Percentiles rank a stretch among this genome's conserved stretches.
Evolutionary conservation across 108 stramenopile species (phyloP).

Genomic region (Cyclostephanos tholiformis): DNA sequence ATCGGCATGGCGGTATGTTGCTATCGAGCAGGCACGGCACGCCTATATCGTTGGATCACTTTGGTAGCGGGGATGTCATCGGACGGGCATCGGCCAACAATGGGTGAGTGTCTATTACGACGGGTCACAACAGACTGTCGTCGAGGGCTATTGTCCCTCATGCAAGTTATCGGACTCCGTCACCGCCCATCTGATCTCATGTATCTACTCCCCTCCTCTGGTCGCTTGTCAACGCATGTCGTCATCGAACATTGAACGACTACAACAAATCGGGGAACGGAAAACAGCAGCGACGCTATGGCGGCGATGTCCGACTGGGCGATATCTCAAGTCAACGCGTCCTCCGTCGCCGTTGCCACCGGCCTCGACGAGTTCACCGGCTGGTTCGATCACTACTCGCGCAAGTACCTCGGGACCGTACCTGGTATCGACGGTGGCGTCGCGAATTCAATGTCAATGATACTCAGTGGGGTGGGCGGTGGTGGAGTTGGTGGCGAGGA

Average conservation of each 20-base stretch:
- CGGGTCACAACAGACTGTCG: no score
- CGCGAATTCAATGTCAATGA: background rate
- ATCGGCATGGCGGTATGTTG: slow-evolving; percentile 15
- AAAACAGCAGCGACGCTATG: background rate
- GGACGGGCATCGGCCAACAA: background rate
- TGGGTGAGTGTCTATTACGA: no score
- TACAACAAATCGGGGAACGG: no score
- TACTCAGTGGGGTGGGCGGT: slow-evolving; percentile 15
- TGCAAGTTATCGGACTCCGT: no score
- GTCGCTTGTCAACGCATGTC: no score
- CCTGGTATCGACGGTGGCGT: slow-evolving; percentile 39
- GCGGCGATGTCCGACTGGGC: slow-evolving; percentile 37
- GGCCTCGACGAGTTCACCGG: slow-evolving; percentile 43
- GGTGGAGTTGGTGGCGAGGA: slow-evolving; percentile 17
- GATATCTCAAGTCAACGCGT: slow-evolving; percentile 16
- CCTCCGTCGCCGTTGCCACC: slow-evolving; percentile 25
- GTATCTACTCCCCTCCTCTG: no score
- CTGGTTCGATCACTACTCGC: slow-evolving; percentile 54
- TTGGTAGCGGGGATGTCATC: slow-evolving; percentile 7
- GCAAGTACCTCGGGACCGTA: slow-evolving; percentile 43
- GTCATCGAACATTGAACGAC: no score
- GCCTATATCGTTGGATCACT: slow-evolving; percentile 39
- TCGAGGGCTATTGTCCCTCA: no score
- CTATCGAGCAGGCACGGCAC: slow-evolving; percentile 35
- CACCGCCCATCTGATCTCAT: no score